A percentile compares a stretch with the other conserved stretches of the same genome.
Evolutionary conservation across 148 eudicot genomes (phyloP).

Genomic region (Silene conica): DNA sequence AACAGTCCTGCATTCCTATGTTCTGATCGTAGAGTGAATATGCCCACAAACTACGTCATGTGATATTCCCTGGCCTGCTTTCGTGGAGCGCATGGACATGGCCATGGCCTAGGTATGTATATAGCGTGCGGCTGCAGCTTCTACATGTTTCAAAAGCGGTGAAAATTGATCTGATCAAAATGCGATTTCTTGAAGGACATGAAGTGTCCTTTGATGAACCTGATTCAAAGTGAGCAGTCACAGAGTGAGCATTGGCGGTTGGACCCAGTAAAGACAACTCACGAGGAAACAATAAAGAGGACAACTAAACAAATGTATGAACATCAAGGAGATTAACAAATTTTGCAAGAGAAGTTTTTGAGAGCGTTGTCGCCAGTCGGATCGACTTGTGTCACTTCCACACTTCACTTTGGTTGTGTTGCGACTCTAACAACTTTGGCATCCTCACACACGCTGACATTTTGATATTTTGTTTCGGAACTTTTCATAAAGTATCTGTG

Average conservation of each 20-base stretch:
- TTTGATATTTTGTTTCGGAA: too few relatives aligned
- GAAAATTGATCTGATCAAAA: constrained; percentile 36
- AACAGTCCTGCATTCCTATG: background rate
- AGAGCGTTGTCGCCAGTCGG: background rate
- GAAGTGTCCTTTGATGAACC: constrained; percentile 84
- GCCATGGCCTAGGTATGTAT: too few relatives aligned
- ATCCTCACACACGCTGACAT: too few relatives aligned
- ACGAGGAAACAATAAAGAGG: background rate
- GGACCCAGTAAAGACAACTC: background rate
- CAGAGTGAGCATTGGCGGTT: constrained; percentile 1
- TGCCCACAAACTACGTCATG: background rate
- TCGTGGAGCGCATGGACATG: background rate
- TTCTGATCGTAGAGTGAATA: background rate
- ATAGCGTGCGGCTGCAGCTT: background rate
- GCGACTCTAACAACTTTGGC: too few relatives aligned
- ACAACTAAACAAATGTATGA: too few relatives aligned
- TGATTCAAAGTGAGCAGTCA: constrained; percentile 30
- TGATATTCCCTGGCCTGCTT: too few relatives aligned
- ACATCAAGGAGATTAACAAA: background rate
- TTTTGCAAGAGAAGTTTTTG: background rate
- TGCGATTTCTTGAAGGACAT: constrained; percentile 86
- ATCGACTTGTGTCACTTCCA: too few relatives aligned
- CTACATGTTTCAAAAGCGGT: background rate
- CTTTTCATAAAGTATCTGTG: background rate
- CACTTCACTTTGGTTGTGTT: too few relatives aligned